phyloP scores from a whole-genome alignment of 768 basidiomycete species.

The Cystoderma amianthinum region DNA sequence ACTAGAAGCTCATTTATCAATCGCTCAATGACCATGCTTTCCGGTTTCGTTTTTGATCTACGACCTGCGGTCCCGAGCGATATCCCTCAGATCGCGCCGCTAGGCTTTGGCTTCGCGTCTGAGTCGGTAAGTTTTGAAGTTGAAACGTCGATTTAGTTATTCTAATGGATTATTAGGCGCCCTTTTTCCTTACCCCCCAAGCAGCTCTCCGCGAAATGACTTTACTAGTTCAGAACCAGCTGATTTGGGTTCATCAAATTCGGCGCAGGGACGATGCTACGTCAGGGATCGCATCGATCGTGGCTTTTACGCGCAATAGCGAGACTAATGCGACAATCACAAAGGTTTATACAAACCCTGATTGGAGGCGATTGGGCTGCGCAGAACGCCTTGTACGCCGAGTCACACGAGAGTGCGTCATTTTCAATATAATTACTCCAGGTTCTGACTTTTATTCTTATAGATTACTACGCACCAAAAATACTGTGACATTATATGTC shows the following conservation, averaged over 20 bases:
- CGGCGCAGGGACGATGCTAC: constrained; percentile 10
- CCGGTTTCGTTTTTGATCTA: constrained; percentile 19
- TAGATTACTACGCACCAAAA: constrained; percentile 23
- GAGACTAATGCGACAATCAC: constrained; percentile 54
- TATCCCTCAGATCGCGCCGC: constrained; percentile 27
- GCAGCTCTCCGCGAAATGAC: constrained; percentile 45
- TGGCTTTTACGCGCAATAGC: constrained; percentile 60
- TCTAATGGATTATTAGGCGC: constrained; percentile 28
- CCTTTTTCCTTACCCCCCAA: constrained; percentile 40
- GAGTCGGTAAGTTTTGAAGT: constrained; percentile 41
- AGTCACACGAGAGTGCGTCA: constrained; percentile 48
- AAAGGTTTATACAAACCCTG: constrained; percentile 60
- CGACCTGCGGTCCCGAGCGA: constrained; percentile 37
- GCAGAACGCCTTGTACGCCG: constrained; percentile 56
- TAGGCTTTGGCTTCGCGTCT: constrained; percentile 51
- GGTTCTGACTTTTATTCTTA: constrained; percentile 20
- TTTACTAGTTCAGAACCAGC: constrained; percentile 33
- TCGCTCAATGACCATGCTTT: constrained; percentile 9
- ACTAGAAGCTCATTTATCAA: constrained; percentile 32
- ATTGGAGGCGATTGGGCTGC: constrained; percentile 45
- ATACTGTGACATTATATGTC: constrained; percentile 59
- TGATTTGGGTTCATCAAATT: constrained; percentile 61
- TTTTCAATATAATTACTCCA: neutral
- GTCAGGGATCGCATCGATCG: constrained; percentile 52
- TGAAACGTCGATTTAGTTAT: neutral